Evolutionary conservation across 129 eudicot genomes (phyloP).

Genomic region (Tagetes patula): DNA sequence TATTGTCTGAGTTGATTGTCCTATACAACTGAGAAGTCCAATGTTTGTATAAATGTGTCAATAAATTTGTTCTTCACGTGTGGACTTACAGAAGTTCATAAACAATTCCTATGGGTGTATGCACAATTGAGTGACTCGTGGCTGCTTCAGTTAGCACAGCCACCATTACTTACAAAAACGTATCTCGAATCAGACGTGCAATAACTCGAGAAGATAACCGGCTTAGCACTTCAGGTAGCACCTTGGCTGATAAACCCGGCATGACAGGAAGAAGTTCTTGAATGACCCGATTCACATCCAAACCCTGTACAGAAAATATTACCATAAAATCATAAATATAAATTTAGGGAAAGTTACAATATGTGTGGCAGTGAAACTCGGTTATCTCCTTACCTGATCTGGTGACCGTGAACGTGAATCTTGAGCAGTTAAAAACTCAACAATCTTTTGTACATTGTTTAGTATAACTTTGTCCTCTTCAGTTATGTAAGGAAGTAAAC

Average conservation of each 20-base stretch:
- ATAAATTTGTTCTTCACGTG: slow-evolving; percentile 2
- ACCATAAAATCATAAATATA: background rate
- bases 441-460: slow-evolving; percentile 78
- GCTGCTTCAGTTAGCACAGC: background rate
- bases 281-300: slow-evolving; percentile 55
- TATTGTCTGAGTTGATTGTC: slow-evolving; percentile 29
- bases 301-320: slow-evolving; percentile 42
- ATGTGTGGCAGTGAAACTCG: background rate
- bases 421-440: slow-evolving; percentile 72
- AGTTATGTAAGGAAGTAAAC: slow-evolving; percentile 71
- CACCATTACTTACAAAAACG: slow-evolving; percentile 43
- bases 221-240: slow-evolving; percentile 79
- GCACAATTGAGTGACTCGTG: slow-evolving; percentile 27
- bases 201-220: slow-evolving; percentile 76
- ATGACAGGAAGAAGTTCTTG: slow-evolving; percentile 80
- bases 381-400: slow-evolving; percentile 56
- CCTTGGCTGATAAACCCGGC: slow-evolving; percentile 76
- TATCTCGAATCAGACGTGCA: slow-evolving; percentile 78
- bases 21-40: slow-evolving; percentile 36
- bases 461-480: slow-evolving; percentile 89
- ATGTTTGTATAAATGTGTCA: slow-evolving; percentile 20
- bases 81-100: slow-evolving; percentile 10
- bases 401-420: slow-evolving; percentile 54
- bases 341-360: background rate
- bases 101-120: slow-evolving; percentile 26